Evolutionary conservation across 2,329 filamentous ascomycete species (phyloP).

Genomic region (Penicillium sp.): DNA sequence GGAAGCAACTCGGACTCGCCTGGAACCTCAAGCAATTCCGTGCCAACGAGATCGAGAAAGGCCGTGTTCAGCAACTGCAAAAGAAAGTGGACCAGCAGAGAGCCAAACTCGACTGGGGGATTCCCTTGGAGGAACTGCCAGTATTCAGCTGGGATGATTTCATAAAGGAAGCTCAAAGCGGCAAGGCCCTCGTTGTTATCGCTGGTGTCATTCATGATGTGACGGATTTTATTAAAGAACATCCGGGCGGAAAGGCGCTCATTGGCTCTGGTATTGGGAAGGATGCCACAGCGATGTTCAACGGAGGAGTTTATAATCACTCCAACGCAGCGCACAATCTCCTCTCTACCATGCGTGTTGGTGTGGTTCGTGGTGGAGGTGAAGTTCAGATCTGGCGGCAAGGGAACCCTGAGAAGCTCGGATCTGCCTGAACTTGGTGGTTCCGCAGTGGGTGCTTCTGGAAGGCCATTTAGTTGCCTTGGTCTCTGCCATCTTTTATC

Average conservation of each 20-base stretch:
- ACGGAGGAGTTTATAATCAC: slow-evolving; percentile 86
- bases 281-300: slow-evolving; percentile 87
- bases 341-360: slow-evolving; percentile 85
- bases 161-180: slow-evolving; percentile 73
- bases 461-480: background rate
- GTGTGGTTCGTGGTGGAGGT: slow-evolving; percentile 80
- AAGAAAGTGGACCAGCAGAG: slow-evolving; percentile 92
- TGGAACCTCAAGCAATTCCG: slow-evolving; percentile 90
- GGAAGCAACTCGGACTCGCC: slow-evolving; percentile 81
- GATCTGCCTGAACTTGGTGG: background rate
- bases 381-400: slow-evolving; percentile 82
- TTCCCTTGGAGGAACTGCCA: slow-evolving; percentile 79
- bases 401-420: background rate
- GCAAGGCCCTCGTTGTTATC: slow-evolving; percentile 73
- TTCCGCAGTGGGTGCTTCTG: background rate
- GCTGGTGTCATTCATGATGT: slow-evolving; percentile 87
- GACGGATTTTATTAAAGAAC: slow-evolving; percentile 79
- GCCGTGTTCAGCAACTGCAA: slow-evolving; percentile 81
- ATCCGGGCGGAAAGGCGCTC: slow-evolving; percentile 79
- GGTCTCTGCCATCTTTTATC: background rate
- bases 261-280: slow-evolving; percentile 81
- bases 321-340: slow-evolving; percentile 88
- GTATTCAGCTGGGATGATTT: slow-evolving; percentile 87
- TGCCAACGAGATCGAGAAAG: slow-evolving; percentile 89
- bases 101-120: slow-evolving; percentile 78